Evolutionary conservation across 768 basidiomycete genomes (phyloP), one percentile per base, ranked within the genome.

Genomic region (Lactarius evosmus): DNA sequence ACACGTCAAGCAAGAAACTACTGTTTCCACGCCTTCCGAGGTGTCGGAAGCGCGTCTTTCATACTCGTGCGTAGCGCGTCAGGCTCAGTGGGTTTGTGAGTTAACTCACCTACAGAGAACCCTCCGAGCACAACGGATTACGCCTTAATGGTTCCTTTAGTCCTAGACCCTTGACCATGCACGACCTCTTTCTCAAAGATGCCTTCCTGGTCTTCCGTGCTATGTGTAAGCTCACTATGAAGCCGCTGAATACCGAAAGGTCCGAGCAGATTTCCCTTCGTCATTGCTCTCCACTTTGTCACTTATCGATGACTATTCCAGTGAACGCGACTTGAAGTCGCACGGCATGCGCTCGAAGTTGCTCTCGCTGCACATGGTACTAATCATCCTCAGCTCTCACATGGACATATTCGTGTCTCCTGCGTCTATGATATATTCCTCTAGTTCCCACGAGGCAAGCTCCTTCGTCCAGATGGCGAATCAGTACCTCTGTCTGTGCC

Each of bases 191-290:
- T 74, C 83, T 97, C 72, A 98, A 98, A 73, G 97, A 99, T 72
- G 95, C 97, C 0, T 99, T 98, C 79, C 83, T 99, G 65, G 96
- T 99, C 40, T 96, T 98, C 77, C 83, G 97, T 52, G 95, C 97
- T 0, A 79, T 99, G 12, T 98, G 97, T 79, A 98, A 98, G 73
- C 78, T 98, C 67, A 95, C 94, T 9, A 98, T 98, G 95, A 98
- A 98, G 74, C 91, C 95, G 12, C 78, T 99, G 53, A 91, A 93
- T 69, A 85, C 83, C 6, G 97, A 99, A 76, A 96, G 93, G 95
- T 95, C 53, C 56, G 84, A 36, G 2, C 25, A 11, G 27, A 51
- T 12, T 8, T 33, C 22, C 22, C 33, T 40, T 56, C 2, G 16
- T 5, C 44, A 34, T 29, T 27, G 33, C 29, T 1, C 6, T 41